phyloP scores from a whole-genome alignment of 371 early-diverging fungal genomes.

The Mortierella sp. region DNA sequence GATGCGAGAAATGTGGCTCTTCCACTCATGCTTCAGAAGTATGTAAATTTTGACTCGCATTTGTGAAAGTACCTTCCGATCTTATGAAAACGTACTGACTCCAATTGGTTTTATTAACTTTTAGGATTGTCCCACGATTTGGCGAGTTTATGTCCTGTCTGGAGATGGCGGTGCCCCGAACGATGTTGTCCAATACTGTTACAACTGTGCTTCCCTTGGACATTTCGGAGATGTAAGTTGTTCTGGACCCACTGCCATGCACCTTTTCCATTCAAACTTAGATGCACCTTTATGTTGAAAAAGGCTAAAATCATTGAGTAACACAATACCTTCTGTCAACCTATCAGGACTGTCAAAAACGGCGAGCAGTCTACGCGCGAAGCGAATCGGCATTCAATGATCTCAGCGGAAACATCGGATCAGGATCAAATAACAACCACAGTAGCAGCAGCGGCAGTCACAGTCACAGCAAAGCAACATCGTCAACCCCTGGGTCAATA shows the following conservation, averaged over 20 bases:
- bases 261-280: neutral
- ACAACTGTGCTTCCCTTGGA: slow-evolving; percentile 41
- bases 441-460: neutral
- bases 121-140: slow-evolving; percentile 48
- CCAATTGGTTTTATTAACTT: neutral
- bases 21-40: slow-evolving; percentile 37
- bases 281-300: no score
- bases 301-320: no score
- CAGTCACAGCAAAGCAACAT: slow-evolving; percentile 4
- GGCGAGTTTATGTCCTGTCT: slow-evolving; percentile 39
- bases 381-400: slow-evolving; percentile 19
- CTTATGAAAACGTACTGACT: no score
- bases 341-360: slow-evolving; percentile 13
- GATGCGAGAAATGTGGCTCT: slow-evolving; percentile 29
- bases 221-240: slow-evolving; percentile 52
- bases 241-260: no score
- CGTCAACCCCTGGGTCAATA: neutral
- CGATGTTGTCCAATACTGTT: slow-evolving; percentile 28
- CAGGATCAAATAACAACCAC: neutral
- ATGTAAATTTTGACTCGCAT: neutral
- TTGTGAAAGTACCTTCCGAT: neutral
- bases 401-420: neutral
- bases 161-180: neutral
- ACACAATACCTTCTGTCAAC: no score
- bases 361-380: slow-evolving; percentile 13